Evolutionary conservation across 2,329 filamentous ascomycete species (phyloP).

Genomic region (Neofusicoccum cordaticola): DNA sequence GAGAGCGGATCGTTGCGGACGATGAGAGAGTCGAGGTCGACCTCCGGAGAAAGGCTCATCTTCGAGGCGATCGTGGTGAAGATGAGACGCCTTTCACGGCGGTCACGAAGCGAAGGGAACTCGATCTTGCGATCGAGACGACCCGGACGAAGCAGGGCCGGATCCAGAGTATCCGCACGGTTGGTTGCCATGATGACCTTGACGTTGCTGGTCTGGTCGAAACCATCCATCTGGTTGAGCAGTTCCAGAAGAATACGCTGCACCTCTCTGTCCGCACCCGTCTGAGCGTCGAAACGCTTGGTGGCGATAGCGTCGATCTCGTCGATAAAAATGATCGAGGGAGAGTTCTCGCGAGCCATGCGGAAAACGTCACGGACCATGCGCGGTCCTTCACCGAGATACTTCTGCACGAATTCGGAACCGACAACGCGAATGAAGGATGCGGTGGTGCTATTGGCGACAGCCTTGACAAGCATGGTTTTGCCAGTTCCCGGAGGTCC

Average conservation of each 20-base stretch:
- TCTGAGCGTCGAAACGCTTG: constrained; percentile 98
- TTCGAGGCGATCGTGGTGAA: constrained; percentile 95
- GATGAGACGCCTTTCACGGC: constrained; percentile 91
- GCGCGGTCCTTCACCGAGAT: constrained; percentile 92
- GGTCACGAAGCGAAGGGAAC: constrained; percentile 91
- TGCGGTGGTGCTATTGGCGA: constrained; percentile 96
- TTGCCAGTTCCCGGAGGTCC: constrained; percentile 95
- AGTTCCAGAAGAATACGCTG: constrained; percentile 97
- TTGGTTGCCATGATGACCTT: constrained; percentile 99
- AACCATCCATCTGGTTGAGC: constrained; percentile 99
- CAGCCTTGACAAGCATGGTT: constrained; percentile 97
- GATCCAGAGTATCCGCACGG: constrained; percentile 93
- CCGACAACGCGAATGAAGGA: constrained; percentile 98
- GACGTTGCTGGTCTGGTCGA: constrained; percentile 97
- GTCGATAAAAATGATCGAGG: constrained; percentile 98
- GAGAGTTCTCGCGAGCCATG: constrained; percentile 97
- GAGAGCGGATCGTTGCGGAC: constrained; percentile 94
- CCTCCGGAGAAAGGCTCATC: constrained; percentile 96
- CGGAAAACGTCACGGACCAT: constrained; percentile 99
- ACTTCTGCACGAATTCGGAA: constrained; percentile 98
- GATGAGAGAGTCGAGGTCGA: constrained; percentile 93
- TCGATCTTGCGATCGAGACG: constrained; percentile 98
- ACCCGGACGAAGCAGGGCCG: constrained; percentile 87
- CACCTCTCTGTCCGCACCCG: constrained; percentile 94
- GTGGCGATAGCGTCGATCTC: constrained; percentile 99